Conservation (phyloP, 139 green algal genomes). For the Closterium sp. region DNA sequence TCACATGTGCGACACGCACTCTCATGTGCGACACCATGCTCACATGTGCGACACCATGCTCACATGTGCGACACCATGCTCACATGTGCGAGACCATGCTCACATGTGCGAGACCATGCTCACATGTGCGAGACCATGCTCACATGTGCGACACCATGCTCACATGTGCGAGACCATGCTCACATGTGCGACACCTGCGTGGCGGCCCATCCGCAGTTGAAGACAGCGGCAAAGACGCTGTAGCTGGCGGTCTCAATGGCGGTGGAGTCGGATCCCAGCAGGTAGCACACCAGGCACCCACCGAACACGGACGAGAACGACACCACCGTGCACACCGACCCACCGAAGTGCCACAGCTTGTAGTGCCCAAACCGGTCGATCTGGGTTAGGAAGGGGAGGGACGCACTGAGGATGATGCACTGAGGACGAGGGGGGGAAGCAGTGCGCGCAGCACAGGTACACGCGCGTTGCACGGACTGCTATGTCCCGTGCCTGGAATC, state of each 20-base stretch:
- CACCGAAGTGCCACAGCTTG: constrained; percentile 40
- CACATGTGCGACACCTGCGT: constrained; percentile 43
- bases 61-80: no score
- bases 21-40: no score
- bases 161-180: background rate
- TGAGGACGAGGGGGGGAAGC: no score
- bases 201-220: constrained; percentile 39
- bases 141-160: constrained; percentile 26
- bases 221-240: constrained; percentile 36
- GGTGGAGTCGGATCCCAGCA: background rate
- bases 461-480: background rate
- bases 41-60: no score
- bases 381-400: background rate
- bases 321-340: constrained; percentile 18
- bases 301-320: constrained; percentile 45
- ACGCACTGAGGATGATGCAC: no score
- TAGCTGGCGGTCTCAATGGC: constrained; percentile 32
- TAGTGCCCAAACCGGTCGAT: constrained; percentile 47
- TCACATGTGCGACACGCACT: no score
- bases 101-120: no score
- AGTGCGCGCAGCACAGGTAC: no score
- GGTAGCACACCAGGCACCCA: constrained; percentile 24
- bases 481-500: no score
- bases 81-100: no score
- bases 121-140: background rate